These are phyloP conservation scores for Reticulomyxa filosa DNA, from an alignment of 78 protist genomes.

Conservation along the genomic window DNA sequence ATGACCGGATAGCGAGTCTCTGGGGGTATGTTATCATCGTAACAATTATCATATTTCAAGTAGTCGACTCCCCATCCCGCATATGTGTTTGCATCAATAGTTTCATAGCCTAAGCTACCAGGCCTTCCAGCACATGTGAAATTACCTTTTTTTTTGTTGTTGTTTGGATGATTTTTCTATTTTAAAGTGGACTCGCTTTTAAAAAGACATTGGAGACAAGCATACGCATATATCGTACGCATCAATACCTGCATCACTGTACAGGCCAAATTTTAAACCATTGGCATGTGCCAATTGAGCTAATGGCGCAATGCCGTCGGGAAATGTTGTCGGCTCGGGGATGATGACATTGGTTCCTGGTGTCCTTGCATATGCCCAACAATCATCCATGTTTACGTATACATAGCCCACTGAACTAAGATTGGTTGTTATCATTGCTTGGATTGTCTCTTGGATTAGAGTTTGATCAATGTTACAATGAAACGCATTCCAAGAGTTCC, in stretches of 20 bases:
- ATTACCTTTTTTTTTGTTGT: too few relatives aligned
- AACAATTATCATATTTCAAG: not conserved
- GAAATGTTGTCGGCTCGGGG: not conserved
- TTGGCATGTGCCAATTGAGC: not conserved
- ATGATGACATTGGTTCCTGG: not conserved
- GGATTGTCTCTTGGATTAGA: not conserved
- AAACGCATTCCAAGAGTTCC: not conserved
- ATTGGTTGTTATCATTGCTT: not conserved
- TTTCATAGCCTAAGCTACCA: not conserved
- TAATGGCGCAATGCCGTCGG: not conserved
- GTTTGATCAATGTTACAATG: not conserved
- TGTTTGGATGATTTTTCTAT: too few relatives aligned
- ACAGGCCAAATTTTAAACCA: not conserved
- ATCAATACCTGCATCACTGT: not conserved
- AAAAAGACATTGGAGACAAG: too few relatives aligned
- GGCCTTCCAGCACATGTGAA: too few relatives aligned
- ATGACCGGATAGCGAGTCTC: not conserved
- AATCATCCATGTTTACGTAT: not conserved
- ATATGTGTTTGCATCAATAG: not conserved
- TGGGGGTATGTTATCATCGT: not conserved
- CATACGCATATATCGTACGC: not conserved
- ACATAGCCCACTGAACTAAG: not conserved
- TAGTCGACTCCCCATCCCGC: constrained; percentile 9
- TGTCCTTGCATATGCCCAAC: not conserved
- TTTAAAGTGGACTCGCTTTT: too few relatives aligned